Conservation (phyloP, 257 asterid genomes). For the Euphrasia confusa region DNA sequence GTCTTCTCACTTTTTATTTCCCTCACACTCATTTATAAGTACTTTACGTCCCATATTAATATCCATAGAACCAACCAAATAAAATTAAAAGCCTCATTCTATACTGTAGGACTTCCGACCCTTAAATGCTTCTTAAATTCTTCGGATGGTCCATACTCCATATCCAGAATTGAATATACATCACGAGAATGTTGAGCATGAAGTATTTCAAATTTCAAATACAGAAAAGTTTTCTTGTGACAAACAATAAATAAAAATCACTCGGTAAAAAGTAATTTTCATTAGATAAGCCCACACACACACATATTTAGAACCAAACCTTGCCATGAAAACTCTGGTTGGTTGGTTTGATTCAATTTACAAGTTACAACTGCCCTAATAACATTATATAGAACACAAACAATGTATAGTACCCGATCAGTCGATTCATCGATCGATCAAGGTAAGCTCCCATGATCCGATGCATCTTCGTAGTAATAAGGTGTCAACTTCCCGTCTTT, state of each 20-base stretch:
- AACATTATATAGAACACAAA: not conserved
- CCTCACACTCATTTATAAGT: too few relatives aligned
- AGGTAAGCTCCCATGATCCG: constrained; percentile 39
- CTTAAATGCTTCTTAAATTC: too few relatives aligned
- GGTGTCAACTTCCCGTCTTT: constrained; percentile 81
- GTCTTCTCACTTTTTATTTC: too few relatives aligned
- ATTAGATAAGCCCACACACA: not conserved
- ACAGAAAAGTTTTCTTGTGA: not conserved
- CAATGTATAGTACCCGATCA: too few relatives aligned
- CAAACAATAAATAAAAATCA: not conserved
- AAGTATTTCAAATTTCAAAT: not conserved
- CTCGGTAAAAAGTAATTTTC: not conserved
- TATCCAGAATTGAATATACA: not conserved
- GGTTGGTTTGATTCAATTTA: not conserved
- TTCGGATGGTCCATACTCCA: too few relatives aligned
- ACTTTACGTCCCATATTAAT: too few relatives aligned
- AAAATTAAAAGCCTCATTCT: too few relatives aligned
- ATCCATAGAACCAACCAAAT: too few relatives aligned
- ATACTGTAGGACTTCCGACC: too few relatives aligned
- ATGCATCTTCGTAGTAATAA: constrained; percentile 56
- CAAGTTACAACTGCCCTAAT: not conserved
- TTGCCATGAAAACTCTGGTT: not conserved
- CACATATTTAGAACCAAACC: not conserved
- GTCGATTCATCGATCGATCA: not conserved
- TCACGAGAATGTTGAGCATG: not conserved